Conservation (phyloP, 495 filamentous ascomycete genomes). For the Amorphotheca resinae region DNA sequence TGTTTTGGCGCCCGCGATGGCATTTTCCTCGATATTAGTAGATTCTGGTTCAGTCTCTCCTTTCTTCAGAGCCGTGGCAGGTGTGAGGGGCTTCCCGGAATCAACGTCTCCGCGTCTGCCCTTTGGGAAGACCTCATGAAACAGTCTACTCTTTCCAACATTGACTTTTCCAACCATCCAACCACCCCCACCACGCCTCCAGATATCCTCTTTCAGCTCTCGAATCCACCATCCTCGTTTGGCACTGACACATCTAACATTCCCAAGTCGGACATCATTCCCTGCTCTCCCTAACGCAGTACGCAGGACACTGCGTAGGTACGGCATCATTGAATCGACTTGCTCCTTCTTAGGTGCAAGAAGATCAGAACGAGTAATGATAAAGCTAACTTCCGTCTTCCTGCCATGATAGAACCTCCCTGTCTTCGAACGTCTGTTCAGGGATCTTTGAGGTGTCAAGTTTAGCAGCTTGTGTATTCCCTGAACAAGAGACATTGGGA, state of each 20-base stretch:
- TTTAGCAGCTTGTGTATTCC: conserved; percentile 41
- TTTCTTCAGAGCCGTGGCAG: background rate
- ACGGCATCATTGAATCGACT: conserved; percentile 73
- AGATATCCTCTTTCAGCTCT: conserved; percentile 72
- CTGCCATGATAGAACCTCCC: conserved; percentile 49
- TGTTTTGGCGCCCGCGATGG: background rate
- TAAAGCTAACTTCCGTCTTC: conserved; percentile 63
- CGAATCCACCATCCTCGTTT: conserved; percentile 81
- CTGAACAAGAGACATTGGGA: conserved; percentile 80
- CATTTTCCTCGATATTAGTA: background rate
- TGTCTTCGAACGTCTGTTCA: conserved; percentile 57
- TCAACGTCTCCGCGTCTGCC: conserved; percentile 37
- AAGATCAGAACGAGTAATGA: conserved; percentile 82
- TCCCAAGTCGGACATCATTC: conserved; percentile 59
- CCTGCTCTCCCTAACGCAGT: conserved; percentile 50
- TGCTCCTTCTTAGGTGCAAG: conserved; percentile 68
- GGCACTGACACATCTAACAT: conserved; percentile 72
- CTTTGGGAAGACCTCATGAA: conserved; percentile 76
- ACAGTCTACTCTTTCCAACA: conserved; percentile 89
- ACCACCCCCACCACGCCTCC: conserved; percentile 65
- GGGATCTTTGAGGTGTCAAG: conserved; percentile 52
- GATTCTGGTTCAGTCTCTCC: no score
- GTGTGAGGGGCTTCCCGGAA: background rate
- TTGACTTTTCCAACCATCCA: conserved; percentile 99
- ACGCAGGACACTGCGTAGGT: conserved; percentile 59